These are phyloP conservation scores for Fusarium continuum DNA, from an alignment of 2,329 filamentous ascomycete species.

Conservation along the genomic window DNA sequence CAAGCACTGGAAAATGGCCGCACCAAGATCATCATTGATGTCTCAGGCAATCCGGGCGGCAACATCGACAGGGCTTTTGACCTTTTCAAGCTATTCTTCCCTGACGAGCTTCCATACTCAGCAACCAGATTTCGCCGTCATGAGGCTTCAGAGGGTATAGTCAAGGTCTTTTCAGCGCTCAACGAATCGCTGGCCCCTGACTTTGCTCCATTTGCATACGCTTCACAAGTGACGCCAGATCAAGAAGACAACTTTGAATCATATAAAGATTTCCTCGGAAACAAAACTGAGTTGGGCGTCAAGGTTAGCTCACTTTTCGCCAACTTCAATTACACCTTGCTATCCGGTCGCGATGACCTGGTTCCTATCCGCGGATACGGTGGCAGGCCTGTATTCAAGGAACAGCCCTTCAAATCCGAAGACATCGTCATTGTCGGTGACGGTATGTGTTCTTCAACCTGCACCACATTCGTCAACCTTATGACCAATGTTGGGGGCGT, in stretches of 20 bases:
- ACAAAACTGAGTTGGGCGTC: not conserved
- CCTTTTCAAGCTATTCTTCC: conserved; percentile 56
- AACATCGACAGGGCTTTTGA: conserved; percentile 56
- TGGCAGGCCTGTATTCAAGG: not conserved
- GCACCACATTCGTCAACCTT: conserved; percentile 13
- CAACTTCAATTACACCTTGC: not conserved
- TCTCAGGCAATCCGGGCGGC: conserved; percentile 69
- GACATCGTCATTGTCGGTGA: conserved; percentile 23
- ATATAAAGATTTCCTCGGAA: not conserved
- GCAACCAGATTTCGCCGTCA: not conserved
- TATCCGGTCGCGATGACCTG: not conserved
- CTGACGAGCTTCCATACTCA: conserved; percentile 7
- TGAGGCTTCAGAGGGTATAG: not conserved
- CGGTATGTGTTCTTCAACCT: conserved; percentile 8
- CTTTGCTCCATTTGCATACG: not conserved
- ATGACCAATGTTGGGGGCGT: not conserved
- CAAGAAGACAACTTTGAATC: not conserved
- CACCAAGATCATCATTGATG: conserved; percentile 68
- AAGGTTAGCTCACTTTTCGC: not conserved
- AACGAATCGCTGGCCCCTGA: not conserved
- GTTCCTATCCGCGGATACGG: conserved; percentile 1
- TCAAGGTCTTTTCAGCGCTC: not conserved
- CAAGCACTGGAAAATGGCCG: not conserved
- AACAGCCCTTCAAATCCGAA: conserved; percentile 5
- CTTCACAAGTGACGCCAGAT: not conserved